Percentiles rank a stretch among this genome's conserved stretches.
Evolutionary conservation across 2,329 filamentous ascomycete species (phyloP).

Genomic region (Penicillium capsulatum): DNA sequence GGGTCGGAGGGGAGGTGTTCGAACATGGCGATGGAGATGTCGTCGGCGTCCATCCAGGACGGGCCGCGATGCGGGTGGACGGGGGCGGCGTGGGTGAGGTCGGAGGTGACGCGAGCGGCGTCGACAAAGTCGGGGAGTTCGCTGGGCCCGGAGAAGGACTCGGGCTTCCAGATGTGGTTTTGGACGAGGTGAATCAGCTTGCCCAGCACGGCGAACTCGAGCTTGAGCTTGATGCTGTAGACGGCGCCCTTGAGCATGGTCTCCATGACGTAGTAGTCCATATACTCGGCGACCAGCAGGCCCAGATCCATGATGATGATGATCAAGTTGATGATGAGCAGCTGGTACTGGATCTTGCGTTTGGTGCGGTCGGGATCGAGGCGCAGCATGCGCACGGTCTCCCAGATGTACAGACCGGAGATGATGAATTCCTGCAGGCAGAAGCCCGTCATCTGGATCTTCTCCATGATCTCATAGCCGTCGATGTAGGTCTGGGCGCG

Average conservation of each 20-base stretch:
- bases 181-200: conserved; percentile 43
- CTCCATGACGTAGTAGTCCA: conserved; percentile 45
- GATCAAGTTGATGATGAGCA: conserved; percentile 48
- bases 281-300: conserved; percentile 43
- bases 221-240: conserved; percentile 49
- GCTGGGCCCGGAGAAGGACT: conserved; percentile 26
- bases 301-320: conserved; percentile 47
- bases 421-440: conserved; percentile 55
- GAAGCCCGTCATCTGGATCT: conserved; percentile 55
- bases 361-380: conserved; percentile 42
- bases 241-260: conserved; percentile 46
- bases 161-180: conserved; percentile 37
- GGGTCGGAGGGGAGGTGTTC: conserved; percentile 26
- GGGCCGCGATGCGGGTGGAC: conserved; percentile 20
- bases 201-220: conserved; percentile 49
- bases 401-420: conserved; percentile 52
- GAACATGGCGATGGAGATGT: conserved; percentile 39
- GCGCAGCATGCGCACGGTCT: conserved; percentile 51
- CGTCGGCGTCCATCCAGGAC: conserved; percentile 35
- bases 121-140: conserved; percentile 46
- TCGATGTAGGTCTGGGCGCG: conserved; percentile 22
- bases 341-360: conserved; percentile 47
- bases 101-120: conserved; percentile 40
- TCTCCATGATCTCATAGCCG: conserved; percentile 49
- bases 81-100: conserved; percentile 38